These are phyloP conservation scores for Phallus indusiatus DNA, from an alignment of 768 basidiomycete genomes.

Conservation along the genomic window DNA sequence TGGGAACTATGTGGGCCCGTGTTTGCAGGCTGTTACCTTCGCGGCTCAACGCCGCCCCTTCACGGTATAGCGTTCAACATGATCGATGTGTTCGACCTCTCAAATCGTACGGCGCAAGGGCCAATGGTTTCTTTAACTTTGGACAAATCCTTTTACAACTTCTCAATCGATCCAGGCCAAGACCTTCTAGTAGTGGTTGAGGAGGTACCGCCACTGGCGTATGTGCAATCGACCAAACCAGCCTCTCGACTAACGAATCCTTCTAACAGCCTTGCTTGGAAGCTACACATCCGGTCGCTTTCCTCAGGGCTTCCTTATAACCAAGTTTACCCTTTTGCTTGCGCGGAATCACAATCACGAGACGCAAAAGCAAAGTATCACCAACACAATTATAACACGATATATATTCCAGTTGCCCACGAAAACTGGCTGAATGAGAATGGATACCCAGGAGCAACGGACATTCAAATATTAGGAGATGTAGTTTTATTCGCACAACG, in stretches of 20 bases:
- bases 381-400: background rate
- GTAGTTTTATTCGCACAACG: conserved; percentile 2
- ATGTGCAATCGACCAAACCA: background rate
- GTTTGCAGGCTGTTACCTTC: background rate
- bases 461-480: conserved; percentile 2
- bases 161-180: conserved; percentile 3
- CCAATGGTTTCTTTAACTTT: background rate
- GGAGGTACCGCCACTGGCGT: background rate
- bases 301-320: background rate
- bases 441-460: background rate
- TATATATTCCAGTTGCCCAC: conserved; percentile 1
- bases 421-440: background rate
- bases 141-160: background rate
- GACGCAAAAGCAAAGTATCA: background rate
- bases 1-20: conserved; percentile 5
- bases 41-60: background rate
- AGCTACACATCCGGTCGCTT: background rate
- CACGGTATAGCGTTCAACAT: background rate
- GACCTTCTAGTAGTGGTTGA: conserved; percentile 5
- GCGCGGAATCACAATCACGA: background rate
- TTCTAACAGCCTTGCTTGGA: background rate
- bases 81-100: conserved; percentile 3
- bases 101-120: background rate
- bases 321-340: background rate
- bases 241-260: background rate